Base-by-base conservation (phyloP, 208 protist genomes). In the Trypanosoma brucei region DNA sequence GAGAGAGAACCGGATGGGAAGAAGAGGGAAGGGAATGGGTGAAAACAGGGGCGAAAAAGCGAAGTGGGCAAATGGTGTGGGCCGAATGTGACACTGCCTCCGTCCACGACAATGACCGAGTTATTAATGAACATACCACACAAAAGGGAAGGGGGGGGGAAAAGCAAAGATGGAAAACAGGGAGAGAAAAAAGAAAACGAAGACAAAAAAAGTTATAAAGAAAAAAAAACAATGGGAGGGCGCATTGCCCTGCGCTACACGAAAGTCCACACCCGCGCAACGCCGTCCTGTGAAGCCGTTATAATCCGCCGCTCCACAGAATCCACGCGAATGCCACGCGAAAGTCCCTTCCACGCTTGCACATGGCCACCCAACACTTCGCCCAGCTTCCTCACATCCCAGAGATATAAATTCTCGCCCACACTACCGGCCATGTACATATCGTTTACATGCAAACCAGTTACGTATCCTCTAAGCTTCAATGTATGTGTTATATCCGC, bases 381-480 rank as follows among this genome's bases (percentile, higher is more conserved):
- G 58, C 75, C 73, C 37, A 92, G 70, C 55, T 88, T 89, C 0
- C 88, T 79, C 35, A 91, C 72, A 63, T 94, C 88, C 83, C 84
- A 91, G 61, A 91, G 49, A 67, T 90, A 91, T 62, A 94, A 63
- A 44, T 89, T 91, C 64, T 91, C 81, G 37, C 88, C 88, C 1
- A 90, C 88, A 60, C 77, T 82, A 14, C 83, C 84, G 0, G 81
- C 83, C 36, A 94, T 73, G 65, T 94, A 78, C 4, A 86, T 51
- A 69, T 88, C 81, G 54, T 94, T 78, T 34, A 92, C 81, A 45
- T 79, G 74, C 8, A 94, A 70, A 2, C 88, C 88, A 6, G 88
- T 94, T 35, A 94, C 84, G 63, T 91, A 90, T 68, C 84, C 85
- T 63, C 81, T 84, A 4, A 91, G 70, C 70, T 85, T 86, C 65